Evolutionary conservation across 2,329 filamentous ascomycete species (phyloP), one percentile per base, ranked within the genome.

Genomic region (Monascus ruber): DNA sequence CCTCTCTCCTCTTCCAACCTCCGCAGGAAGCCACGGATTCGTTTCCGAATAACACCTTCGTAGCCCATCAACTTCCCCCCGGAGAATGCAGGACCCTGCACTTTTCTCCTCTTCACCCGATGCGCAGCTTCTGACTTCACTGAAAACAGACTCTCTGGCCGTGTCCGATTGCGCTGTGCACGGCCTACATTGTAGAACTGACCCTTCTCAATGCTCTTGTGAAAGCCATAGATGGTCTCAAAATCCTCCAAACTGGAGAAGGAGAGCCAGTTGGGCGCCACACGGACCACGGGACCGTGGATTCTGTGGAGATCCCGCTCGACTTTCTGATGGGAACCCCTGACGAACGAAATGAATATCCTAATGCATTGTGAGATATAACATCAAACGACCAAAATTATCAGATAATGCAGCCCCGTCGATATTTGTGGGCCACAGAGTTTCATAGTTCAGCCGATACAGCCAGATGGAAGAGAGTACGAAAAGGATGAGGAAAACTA

Each of bases 181-280:
- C 41, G 40, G 5, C 44, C 47, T 33, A 50, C 48, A 1, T 36
- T 17, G 28, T 48, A 48, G 35, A 50, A 50, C 9, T 42, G 39
- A 6, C 38, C 41, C 32, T 50, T 50, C 38, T 48, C 46, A 7
- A 50, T 39, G 1, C 36, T 34, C 17, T 47, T 47, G 37, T 50
- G 45, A 24, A 48, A 47, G 4, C 46, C 44, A 31, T 50, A 50
- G 25, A 50, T 47, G 2, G 37, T 41, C 17, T 48, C 46, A 29
- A 47, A 50, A 26, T 44, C 47, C 1, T 42, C 35, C 24, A 46
- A 26, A 6, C 17, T 33, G 3, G 44, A 41, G 26, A 48, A 48
- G 3, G 47, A 48, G 6, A 50, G 46, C 46, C 47, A 47, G 9
- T 48, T 43, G 1, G 47, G 47, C 4, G 43, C 47, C 5, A 48